Conservation (phyloP, 164 flowering plant genomes). For the Stephania yunnanensis region DNA sequence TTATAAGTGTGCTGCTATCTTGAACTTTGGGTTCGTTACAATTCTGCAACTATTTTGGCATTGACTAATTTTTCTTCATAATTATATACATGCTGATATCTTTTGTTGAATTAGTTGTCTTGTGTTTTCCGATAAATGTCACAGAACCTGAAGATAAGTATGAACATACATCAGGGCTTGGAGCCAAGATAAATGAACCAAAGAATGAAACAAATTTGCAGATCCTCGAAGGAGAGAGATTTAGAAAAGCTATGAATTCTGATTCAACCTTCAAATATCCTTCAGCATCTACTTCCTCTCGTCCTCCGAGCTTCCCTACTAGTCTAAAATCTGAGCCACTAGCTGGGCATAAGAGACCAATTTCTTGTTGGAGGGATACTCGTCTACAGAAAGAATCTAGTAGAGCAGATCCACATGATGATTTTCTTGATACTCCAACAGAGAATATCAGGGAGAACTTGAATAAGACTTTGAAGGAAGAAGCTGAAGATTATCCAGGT, state of each 20-base stretch:
- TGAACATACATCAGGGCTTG: slow-evolving; percentile 16
- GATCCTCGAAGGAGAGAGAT: slow-evolving; percentile 15
- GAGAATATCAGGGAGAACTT: slow-evolving; percentile 56
- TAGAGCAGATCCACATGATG: slow-evolving; percentile 86
- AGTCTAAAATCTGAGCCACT: slow-evolving; percentile 26
- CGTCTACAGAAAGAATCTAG: slow-evolving; percentile 47
- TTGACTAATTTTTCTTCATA: not conserved
- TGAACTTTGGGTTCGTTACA: not conserved
- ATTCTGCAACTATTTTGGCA: not conserved
- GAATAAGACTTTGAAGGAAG: slow-evolving; percentile 38
- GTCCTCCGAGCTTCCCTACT: slow-evolving; percentile 21
- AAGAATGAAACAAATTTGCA: slow-evolving; percentile 19
- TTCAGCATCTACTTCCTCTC: slow-evolving; percentile 20
- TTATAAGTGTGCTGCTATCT: not conserved
- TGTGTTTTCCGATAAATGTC: slow-evolving; percentile 1
- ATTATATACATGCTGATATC: not conserved
- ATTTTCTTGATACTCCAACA: slow-evolving; percentile 84
- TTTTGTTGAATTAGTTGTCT: not conserved
- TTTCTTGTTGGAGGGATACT: slow-evolving; percentile 74
- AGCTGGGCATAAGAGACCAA: slow-evolving; percentile 48
- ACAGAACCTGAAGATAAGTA: slow-evolving; percentile 23
- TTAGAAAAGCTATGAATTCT: slow-evolving; percentile 24
- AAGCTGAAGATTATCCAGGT: slow-evolving; percentile 24
- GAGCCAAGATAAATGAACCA: slow-evolving; percentile 17
- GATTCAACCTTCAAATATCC: slow-evolving; percentile 17